These are phyloP conservation scores for Eucalyptus guilfoylei DNA, from an alignment of 345 rosid genomes.

Conservation along the genomic window DNA sequence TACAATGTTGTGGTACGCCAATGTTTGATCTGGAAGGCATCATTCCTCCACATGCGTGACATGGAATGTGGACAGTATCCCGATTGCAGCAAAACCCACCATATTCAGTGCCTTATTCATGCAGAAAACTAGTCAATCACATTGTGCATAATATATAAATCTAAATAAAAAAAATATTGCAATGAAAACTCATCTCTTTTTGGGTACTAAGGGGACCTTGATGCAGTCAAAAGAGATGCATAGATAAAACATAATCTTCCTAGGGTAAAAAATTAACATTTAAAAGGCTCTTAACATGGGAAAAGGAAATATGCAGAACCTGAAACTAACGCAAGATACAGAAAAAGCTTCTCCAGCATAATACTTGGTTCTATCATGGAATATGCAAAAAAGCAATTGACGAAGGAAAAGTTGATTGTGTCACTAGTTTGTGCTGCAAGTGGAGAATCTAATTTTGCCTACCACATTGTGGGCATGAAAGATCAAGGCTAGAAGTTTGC, in stretches of 20 bases:
- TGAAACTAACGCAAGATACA: neutral
- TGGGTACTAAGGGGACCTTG: neutral
- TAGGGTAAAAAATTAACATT: neutral
- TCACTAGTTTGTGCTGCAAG: neutral
- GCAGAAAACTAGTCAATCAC: neutral
- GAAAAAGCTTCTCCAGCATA: neutral
- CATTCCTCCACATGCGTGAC: constrained; percentile 81
- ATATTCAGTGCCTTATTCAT: constrained; percentile 31
- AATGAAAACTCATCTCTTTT: neutral
- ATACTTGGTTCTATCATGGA: neutral
- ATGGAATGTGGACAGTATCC: constrained; percentile 58
- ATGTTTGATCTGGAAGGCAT: constrained; percentile 64
- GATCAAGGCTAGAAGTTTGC: constrained; percentile 23
- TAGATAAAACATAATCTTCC: neutral
- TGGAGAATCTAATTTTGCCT: neutral
- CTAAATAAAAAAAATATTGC: neutral
- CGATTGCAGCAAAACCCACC: constrained; percentile 58
- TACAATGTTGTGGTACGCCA: constrained; percentile 75
- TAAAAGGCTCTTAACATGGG: neutral
- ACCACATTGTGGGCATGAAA: constrained; percentile 85
- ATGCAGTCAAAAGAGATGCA: neutral
- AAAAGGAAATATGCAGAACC: neutral
- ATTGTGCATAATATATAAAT: neutral
- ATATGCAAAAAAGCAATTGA: neutral
- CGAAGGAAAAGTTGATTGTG: neutral